A percentile compares a stretch with the other conserved stretches of the same genome.
Evolutionary conservation across 805 yeast genomes (phyloP).

Genomic region (Lipomyces yamanashiensis): DNA sequence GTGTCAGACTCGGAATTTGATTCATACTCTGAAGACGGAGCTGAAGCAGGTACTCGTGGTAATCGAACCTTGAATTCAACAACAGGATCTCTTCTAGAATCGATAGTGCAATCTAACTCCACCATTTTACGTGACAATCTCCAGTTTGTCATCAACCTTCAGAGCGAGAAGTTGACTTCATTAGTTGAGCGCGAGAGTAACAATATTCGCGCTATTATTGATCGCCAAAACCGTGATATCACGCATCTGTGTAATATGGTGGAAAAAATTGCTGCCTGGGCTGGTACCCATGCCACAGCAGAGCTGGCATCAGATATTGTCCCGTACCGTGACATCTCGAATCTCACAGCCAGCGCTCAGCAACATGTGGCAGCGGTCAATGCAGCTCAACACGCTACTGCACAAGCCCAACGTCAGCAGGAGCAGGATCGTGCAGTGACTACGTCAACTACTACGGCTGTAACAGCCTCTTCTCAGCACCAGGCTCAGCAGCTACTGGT

Average conservation of each 20-base stretch:
- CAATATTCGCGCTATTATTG: slow-evolving; percentile 25
- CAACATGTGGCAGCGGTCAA: slow-evolving; percentile 9
- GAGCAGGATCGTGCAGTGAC: slow-evolving; percentile 1
- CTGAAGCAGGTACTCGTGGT: background rate
- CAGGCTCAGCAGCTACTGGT: slow-evolving; percentile 3
- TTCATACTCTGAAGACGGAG: slow-evolving; percentile 30
- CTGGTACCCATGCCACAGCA: slow-evolving; percentile 14
- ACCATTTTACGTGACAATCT: slow-evolving; percentile 24
- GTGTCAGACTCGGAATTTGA: slow-evolving; percentile 33
- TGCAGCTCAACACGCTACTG: slow-evolving; percentile 9
- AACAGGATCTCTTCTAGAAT: slow-evolving; percentile 9
- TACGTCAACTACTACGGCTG: background rate
- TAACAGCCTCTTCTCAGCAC: background rate
- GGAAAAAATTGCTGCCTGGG: slow-evolving; percentile 27
- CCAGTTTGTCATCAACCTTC: slow-evolving; percentile 24
- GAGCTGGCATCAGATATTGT: slow-evolving; percentile 23
- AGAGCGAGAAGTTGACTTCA: slow-evolving; percentile 22
- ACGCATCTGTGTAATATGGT: slow-evolving; percentile 17
- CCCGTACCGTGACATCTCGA: slow-evolving; percentile 7
- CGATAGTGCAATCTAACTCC: slow-evolving; percentile 12
- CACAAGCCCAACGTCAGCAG: slow-evolving; percentile 11
- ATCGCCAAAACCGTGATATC: slow-evolving; percentile 22
- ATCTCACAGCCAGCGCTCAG: slow-evolving; percentile 8
- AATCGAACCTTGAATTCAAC: background rate
- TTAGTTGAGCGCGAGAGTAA: slow-evolving; percentile 22